Conservation (phyloP, 306 rosid species). For the Pyrus betulifolia region DNA sequence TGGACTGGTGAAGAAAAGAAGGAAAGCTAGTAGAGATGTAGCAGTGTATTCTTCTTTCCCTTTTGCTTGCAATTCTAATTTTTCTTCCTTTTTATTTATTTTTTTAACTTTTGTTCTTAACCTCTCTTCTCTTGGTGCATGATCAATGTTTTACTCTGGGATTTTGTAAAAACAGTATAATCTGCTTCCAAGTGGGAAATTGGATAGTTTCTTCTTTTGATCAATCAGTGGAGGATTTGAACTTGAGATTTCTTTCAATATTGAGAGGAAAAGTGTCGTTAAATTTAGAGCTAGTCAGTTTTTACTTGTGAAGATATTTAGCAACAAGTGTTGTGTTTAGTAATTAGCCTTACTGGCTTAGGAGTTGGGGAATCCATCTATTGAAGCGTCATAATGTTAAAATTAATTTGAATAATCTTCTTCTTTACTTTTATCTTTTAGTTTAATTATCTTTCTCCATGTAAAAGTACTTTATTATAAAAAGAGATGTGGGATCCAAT, state of each 20-base stretch:
- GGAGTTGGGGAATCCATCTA: background rate
- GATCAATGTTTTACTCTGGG: background rate
- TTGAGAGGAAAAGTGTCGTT: no score
- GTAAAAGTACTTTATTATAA: no score
- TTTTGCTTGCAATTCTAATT: background rate
- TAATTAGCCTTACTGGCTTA: background rate
- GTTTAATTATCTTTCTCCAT: no score
- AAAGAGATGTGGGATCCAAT: no score
- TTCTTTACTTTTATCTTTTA: no score
- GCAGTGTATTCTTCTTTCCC: background rate
- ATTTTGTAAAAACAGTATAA: background rate
- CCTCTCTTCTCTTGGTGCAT: background rate
- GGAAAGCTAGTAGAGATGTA: conserved; percentile 14
- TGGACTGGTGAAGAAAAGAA: conserved; percentile 62
- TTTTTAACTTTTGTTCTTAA: background rate
- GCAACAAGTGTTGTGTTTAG: background rate
- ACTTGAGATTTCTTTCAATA: background rate
- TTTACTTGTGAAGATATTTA: background rate
- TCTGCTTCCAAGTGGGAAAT: background rate
- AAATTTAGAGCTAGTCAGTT: background rate
- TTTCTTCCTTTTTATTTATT: background rate
- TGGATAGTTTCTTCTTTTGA: background rate
- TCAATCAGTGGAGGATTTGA: no score
- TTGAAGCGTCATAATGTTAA: background rate
- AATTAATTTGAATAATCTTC: background rate